Base-by-base conservation (phyloP, 1,284 basidiomycete species). In the Apiotrichum brassicae region DNA sequence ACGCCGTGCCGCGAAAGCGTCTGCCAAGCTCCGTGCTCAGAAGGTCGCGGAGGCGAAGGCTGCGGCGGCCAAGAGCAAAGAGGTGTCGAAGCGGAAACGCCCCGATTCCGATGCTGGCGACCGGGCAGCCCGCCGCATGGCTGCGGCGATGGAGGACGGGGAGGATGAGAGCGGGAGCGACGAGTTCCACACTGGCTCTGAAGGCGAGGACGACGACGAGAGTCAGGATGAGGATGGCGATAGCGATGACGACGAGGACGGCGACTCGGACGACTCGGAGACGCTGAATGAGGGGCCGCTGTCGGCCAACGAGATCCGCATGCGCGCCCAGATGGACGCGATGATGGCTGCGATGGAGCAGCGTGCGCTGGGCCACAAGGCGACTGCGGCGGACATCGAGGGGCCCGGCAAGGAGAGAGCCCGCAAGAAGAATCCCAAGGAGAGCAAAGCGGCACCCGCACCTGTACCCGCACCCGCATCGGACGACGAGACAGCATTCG, bases 311-410 rank as follows among this genome's bases (percentile, higher is more conserved):
- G 58, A 57, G 22, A 54, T 51, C 32, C 41, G 41, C 9, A 46
- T 59, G 37, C 59, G 61, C 32, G 56, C 48, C 22, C 39, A 50
- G 35, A 68, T 68, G 64, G 63, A 68, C 59, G 60, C 57, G 22
- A 58, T 58, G 53, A 54, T 58, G 47, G 52, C 56, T 6, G 62
- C 62, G 41, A 68, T 68, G 66, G 63, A 66, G 44, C 54, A 59
- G 52, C 60, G 62, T 14, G 66, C 63, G 25, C 38, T 47, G 30
- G 55, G 52, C 24, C 44, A 51, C 33, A 40, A n/a, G 11, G 43
- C 43, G 47, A 35, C 52, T 26, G 16, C 50, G n/a, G 49, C 38
- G 42, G 39, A 56, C 48, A 32, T 50, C 34, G 53, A 55, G 13
- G 54, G 46, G 4, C 45, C 46, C 7, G 51, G 53, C 8, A 53